Evolutionary conservation across 2,329 filamentous ascomycete species (phyloP).

Genomic region (Grosmannia huntii): DNA sequence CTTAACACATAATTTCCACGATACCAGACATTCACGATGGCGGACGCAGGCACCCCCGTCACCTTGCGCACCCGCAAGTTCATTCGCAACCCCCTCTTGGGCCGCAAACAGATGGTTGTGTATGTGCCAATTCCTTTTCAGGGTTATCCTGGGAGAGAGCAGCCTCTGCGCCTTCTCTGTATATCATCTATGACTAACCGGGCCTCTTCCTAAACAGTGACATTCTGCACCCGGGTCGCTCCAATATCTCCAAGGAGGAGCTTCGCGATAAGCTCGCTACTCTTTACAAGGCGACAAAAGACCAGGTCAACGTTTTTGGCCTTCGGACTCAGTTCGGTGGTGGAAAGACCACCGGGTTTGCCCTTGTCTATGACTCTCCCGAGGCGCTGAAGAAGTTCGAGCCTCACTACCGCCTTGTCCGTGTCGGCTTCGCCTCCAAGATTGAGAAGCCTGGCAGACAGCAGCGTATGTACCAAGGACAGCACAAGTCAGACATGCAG

Average conservation of each 20-base stretch:
- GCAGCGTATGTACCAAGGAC: slow-evolving; percentile 57
- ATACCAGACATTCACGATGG: slow-evolving; percentile 51
- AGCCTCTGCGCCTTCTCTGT: background rate
- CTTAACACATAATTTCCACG: slow-evolving; percentile 4
- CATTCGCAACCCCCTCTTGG: slow-evolving; percentile 98
- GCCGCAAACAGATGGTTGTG: slow-evolving; percentile 99
- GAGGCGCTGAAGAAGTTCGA: slow-evolving; percentile 99
- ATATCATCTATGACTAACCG: background rate
- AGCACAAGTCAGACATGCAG: background rate
- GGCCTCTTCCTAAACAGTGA: slow-evolving; percentile 50
- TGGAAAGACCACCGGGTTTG: slow-evolving; percentile 98
- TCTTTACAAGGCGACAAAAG: slow-evolving; percentile 97
- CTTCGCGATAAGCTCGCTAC: slow-evolving; percentile 88
- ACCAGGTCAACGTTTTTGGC: slow-evolving; percentile 95
- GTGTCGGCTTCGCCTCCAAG: slow-evolving; percentile 86
- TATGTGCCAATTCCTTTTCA: slow-evolving; percentile 46
- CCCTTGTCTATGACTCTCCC: slow-evolving; percentile 93
- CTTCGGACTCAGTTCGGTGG: slow-evolving; percentile 98
- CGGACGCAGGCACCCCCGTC: slow-evolving; percentile 65
- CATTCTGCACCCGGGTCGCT: slow-evolving; percentile 95
- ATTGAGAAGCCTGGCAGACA: slow-evolving; percentile 96
- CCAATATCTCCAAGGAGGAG: slow-evolving; percentile 99
- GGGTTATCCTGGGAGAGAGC: background rate
- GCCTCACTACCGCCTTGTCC: slow-evolving; percentile 92
- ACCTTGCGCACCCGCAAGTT: slow-evolving; percentile 98